phyloP scores from a whole-genome alignment of 371 early-diverging fungal species.

The Parasitella parasitica region DNA sequence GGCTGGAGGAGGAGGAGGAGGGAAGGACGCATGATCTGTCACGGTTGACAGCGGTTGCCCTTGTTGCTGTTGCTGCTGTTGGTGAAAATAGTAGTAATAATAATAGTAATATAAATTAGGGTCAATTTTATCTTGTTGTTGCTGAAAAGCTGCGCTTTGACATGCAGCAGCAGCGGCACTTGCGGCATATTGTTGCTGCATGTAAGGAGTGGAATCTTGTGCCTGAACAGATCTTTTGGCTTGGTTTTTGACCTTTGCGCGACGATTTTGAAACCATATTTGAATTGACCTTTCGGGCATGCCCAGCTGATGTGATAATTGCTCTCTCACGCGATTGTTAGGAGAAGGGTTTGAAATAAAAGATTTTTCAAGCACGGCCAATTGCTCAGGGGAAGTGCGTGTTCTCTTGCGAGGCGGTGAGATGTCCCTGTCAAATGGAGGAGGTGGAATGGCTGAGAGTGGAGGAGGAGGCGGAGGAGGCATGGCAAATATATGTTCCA shows the following conservation, averaged over 20 bases:
- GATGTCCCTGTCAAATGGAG: conserved; percentile 13
- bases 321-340: conserved; percentile 79
- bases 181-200: conserved; percentile 52
- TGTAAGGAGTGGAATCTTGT: conserved; percentile 39
- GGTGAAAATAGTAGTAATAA: conserved; percentile 50
- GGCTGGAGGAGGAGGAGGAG: conserved; percentile 22
- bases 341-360: conserved; percentile 75
- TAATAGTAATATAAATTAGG: conserved; percentile 49
- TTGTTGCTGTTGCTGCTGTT: conserved; percentile 37
- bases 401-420: conserved; percentile 61
- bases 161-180: conserved; percentile 47
- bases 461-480: conserved; percentile 25
- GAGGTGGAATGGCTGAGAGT: conserved; percentile 1
- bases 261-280: conserved; percentile 99
- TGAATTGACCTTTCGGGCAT: conserved; percentile 93
- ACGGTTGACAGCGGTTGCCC: neutral
- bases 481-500: neutral
- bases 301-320: conserved; percentile 80
- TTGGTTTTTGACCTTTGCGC: conserved; percentile 87
- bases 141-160: conserved; percentile 39
- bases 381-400: conserved; percentile 72
- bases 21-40: neutral
- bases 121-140: conserved; percentile 35
- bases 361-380: conserved; percentile 70
- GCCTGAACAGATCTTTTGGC: conserved; percentile 44